Evolutionary conservation across 176 grass and related monocot genomes (phyloP), one percentile per base, ranked within the genome.

Genomic region (Ampelocalamus luodianensis): DNA sequence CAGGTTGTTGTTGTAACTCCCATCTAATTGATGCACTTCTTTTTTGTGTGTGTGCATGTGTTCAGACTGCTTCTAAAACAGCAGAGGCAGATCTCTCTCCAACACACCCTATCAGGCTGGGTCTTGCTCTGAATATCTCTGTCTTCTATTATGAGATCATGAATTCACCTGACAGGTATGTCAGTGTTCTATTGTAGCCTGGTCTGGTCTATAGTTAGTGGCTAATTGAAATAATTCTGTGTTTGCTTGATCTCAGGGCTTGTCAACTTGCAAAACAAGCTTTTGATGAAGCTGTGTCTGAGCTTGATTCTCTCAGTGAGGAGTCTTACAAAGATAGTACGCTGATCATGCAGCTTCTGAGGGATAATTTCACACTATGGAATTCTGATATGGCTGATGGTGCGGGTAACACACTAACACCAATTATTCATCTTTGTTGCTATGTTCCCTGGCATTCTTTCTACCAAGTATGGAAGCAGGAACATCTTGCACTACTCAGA

Each of bases 61-160:
- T 67, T 76, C 72, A 93, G 91, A 63, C 67, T 11, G 91, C 91
- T 23, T 84, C 91, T 62, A 87, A 55, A 63, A 87, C 71, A 55
- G 91, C 91, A 70, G 87, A 93, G 54, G 54, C 54, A 59, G 87
- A 93, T 77, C 88, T 93, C 32, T 77, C 87, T 53, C 87, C 91
- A 39, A 90, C 91, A 66, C 80, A 93, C 71, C 91, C 91, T 77
- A 84, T 87, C 71, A 81, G 91, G 20, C 69, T 93, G 66, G 87
- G 91, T 63, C 69, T 93, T 1, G 91, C 91, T 65, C 79, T 93
- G 84, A 93, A 93, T 83, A 87, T 87, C 71, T 87, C 91, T 77
- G 91, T 93, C 48, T 90, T 93, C 74, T 87, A 93, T 72, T 90
- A 90, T 78, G 91, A 93, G 80, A 93, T 93, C 50, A 90, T 93